These are phyloP conservation scores for Ganoderma lucidum DNA, from an alignment of 1,284 basidiomycete species.

Conservation along the genomic window DNA sequence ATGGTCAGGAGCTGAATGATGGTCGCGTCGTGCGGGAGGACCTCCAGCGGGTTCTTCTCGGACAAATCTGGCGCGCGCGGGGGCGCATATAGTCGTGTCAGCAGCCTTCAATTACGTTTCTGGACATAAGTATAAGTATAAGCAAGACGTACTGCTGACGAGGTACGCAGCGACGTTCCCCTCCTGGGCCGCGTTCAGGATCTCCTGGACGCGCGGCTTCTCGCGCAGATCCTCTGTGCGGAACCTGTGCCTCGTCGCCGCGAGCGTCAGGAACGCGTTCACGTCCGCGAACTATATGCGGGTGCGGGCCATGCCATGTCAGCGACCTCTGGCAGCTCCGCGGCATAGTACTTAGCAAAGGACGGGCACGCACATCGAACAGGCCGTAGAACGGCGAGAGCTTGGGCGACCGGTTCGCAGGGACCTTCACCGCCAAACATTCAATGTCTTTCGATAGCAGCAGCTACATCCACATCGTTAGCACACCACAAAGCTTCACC, in stretches of 20 bases:
- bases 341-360: no score
- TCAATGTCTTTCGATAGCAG: conserved; percentile 66
- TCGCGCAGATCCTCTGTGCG: conserved; percentile 63
- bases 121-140: no score
- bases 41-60: conserved; percentile 79
- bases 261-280: conserved; percentile 81
- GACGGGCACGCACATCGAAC: conserved; percentile 67
- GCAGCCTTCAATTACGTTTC: background rate
- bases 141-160: conserved; percentile 69
- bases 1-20: conserved; percentile 67
- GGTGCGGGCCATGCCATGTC: background rate
- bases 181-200: conserved; percentile 73
- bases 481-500: background rate
- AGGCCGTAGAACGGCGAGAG: conserved; percentile 60
- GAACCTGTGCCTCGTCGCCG: conserved; percentile 77
- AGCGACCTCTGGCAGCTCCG: background rate
- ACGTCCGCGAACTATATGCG: conserved; percentile 76
- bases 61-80: conserved; percentile 64
- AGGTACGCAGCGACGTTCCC: conserved; percentile 76
- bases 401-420: conserved; percentile 39
- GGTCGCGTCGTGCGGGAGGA: conserved; percentile 66
- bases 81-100: background rate
- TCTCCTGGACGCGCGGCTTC: conserved; percentile 67
- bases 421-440: conserved; percentile 69
- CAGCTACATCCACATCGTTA: conserved; percentile 47